phyloP scores from a whole-genome alignment of 2,329 filamentous ascomycete genomes.

The Monilinia fructigena region DNA sequence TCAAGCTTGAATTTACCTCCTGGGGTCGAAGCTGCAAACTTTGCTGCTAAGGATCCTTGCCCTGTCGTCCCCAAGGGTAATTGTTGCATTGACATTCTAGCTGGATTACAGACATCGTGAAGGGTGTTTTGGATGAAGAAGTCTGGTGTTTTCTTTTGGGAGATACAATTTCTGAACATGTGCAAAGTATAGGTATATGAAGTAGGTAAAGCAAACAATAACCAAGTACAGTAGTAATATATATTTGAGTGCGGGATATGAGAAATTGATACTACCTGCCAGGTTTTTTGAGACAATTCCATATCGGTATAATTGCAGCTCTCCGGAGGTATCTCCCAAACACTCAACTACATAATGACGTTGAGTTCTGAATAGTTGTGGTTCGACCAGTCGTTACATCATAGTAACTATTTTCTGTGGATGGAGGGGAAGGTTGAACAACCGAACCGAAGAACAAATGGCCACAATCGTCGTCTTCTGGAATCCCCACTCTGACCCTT shows the following conservation, averaged over 20 bases:
- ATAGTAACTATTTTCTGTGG: conserved; percentile 7
- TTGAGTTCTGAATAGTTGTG: background rate
- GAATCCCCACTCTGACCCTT: too few species aligned
- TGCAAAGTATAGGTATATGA: background rate
- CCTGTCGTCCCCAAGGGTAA: conserved; percentile 63
- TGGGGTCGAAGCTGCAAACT: conserved; percentile 63
- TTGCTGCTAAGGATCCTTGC: conserved; percentile 62
- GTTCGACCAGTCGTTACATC: conserved; percentile 18
- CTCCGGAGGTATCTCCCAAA: conserved; percentile 2
- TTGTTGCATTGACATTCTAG: conserved; percentile 54
- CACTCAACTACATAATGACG: conserved; percentile 14
- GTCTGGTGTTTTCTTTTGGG: background rate
- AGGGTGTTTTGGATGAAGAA: background rate
- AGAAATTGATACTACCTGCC: conserved; percentile 11
- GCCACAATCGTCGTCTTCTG: background rate
- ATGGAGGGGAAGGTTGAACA: background rate
- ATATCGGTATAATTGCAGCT: background rate
- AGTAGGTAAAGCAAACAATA: background rate
- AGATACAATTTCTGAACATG: background rate
- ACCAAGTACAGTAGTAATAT: background rate
- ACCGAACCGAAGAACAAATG: background rate
- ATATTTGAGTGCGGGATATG: background rate
- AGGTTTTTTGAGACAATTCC: background rate
- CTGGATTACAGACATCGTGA: conserved; percentile 47
- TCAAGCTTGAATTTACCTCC: conserved; percentile 63